These are phyloP conservation scores for Cytospora piceae DNA, from an alignment of 2,329 filamentous ascomycete genomes.

Conservation along the genomic window DNA sequence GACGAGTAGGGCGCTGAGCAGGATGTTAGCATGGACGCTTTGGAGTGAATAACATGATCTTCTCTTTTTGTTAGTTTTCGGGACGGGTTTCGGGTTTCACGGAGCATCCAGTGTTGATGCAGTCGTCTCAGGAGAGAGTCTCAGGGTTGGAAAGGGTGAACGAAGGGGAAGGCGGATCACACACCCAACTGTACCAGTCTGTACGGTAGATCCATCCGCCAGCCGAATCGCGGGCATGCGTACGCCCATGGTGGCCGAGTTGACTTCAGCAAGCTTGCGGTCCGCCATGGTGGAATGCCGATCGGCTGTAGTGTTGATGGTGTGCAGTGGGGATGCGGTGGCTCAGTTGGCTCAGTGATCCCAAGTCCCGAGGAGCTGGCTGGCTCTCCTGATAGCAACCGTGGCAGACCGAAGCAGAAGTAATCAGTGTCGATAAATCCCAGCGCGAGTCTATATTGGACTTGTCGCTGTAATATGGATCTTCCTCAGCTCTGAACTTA, in stretches of 20 bases:
- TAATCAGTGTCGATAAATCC: no score
- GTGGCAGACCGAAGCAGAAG: neutral
- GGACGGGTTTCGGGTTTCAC: neutral
- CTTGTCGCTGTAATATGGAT: no score
- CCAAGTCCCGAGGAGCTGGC: no score
- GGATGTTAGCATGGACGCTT: neutral
- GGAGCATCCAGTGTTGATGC: neutral
- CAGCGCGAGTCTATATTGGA: no score
- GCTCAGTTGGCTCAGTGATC: neutral
- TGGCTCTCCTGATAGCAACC: neutral
- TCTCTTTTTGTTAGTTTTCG: neutral
- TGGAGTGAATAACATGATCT: neutral
- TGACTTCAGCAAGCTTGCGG: conserved; percentile 33
- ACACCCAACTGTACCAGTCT: conserved; percentile 38
- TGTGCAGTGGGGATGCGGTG: neutral
- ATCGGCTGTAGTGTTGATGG: neutral
- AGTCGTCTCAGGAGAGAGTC: neutral
- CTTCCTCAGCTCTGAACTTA: no score
- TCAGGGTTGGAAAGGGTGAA: neutral
- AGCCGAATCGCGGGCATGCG: conserved; percentile 37
- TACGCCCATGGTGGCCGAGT: conserved; percentile 35
- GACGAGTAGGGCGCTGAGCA: conserved; percentile 34
- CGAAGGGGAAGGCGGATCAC: neutral
- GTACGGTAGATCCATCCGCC: conserved; percentile 36
- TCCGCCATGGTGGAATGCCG: neutral